Evolutionary conservation across 202 grass and related monocot genomes (phyloP), one percentile per base, ranked within the genome.

Genomic region (Panicum virgatum): DNA sequence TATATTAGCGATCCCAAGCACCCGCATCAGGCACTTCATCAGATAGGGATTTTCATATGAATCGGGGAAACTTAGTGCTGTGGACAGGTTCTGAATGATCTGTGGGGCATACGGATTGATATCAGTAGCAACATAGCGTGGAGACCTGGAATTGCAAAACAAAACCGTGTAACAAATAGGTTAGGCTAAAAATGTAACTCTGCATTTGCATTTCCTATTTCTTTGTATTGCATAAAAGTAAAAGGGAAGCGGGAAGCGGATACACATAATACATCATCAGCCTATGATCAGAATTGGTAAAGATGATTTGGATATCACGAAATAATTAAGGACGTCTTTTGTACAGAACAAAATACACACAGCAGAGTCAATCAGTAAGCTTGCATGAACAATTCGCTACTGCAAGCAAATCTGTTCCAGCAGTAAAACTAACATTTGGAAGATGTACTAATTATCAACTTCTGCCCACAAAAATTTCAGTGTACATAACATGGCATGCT

Each of bases 21-120:
- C 85, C 70, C 96, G 79, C 96, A 98, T 95, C 66, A 98, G 77
- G 72, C 92, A 98, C 59, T 98, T 98, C 96, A 98, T 98, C 68
- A 98, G 73, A 80, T 95, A 98, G 14, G 88, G 88, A 73, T 98
- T 98, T 54, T 98, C 96, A 78, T 91, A 70, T 43, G 96, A 98
- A 52, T 98, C 96, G 5, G 90, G 92, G 43, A 91, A 84, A 76
- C 68, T 78, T 60, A 98, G 82, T 20, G 92, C 92, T 69, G 78
- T 88, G 79, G 94, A 95, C 36, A 98, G 57, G 82, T 81, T 87
- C 16, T 82, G 86, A 86, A 98, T 91, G 44, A 98, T 83, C 89
- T 91, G 90, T n/a, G 85, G 86, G 75, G 94, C 84, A 87, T 85
- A 93, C 39, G 92, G 89, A 61, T 95, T 90, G 71, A 98, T 88